Evolutionary conservation across 2,329 filamentous ascomycete species (phyloP).

Genomic region (Akanthomyces muscarius): DNA sequence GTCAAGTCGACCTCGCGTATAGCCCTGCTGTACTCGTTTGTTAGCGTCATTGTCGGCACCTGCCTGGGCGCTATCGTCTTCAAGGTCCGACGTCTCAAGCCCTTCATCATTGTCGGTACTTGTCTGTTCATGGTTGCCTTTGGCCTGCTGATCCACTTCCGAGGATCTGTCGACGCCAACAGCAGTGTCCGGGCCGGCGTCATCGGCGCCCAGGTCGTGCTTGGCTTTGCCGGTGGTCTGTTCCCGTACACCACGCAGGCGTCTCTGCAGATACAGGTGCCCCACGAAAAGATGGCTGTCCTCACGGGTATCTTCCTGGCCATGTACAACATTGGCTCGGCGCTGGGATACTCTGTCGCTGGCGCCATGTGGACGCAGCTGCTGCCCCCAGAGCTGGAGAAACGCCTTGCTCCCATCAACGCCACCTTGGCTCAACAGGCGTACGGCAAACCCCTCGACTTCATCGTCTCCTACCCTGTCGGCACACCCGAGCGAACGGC

Average conservation of each 20-base stretch:
- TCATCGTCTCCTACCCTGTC: constrained; percentile 30
- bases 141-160: constrained; percentile 59
- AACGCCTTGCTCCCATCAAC: constrained; percentile 40
- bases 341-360: constrained; percentile 56
- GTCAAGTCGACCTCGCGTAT: constrained; percentile 55
- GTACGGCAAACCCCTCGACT: constrained; percentile 32
- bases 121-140: constrained; percentile 61
- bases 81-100: constrained; percentile 56
- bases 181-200: constrained; percentile 48
- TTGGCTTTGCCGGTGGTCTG: constrained; percentile 61
- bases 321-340: constrained; percentile 59
- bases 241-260: constrained; percentile 51
- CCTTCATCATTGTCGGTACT: constrained; percentile 60
- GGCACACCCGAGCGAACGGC: constrained; percentile 41
- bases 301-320: constrained; percentile 61
- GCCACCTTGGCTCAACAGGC: constrained; percentile 30
- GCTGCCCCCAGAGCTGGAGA: constrained; percentile 47
- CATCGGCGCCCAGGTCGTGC: constrained; percentile 58
- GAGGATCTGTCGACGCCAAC: constrained; percentile 44
- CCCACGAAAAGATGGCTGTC: constrained; percentile 55
- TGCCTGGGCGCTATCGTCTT: constrained; percentile 54
- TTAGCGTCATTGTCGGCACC: constrained; percentile 54
- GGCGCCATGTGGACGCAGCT: constrained; percentile 61
- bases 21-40: constrained; percentile 54
- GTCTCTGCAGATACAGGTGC: constrained; percentile 39